Evolutionary conservation across 257 asterid species (phyloP), one percentile per base, ranked within the genome.

Genomic region (Knoxia roxburghii): DNA sequence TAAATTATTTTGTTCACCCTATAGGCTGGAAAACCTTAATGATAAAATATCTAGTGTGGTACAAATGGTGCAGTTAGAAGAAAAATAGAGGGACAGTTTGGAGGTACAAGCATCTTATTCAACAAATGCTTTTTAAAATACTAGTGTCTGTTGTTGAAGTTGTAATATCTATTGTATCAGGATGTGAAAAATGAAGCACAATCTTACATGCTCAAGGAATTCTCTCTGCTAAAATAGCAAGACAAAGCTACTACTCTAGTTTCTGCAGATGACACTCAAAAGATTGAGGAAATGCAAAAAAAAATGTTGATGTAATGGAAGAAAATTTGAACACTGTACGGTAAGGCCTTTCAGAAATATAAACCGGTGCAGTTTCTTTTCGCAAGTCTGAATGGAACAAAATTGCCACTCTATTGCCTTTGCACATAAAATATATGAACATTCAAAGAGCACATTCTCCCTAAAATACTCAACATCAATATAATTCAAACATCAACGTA

Each of bases 41-140:
- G 96, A 88, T 64, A 90, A 75, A 75, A 84, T 96, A 68, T 76
- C 96, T 67, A 89, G 96, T 58, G 97, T 90, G 63, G 97, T 93
- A 76, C 97, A 93, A 80, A 85, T 93, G 95, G 95, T 93, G 46
- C 88, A 93, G 89, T 78, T 90, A 71, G 96, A 96, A 46, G 97
- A 93, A 77, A 93, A 93, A 85, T 97, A 93, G 81, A 85, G 95
- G 78, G 93, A 93, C 68, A 84, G 85, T 84, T 75, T 93, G 74
- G 99, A 93, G 97, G 99, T 90, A 72, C 65, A 73, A 50, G 56
- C 61, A 63, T 61, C 40, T 53, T 11, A 51, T 20, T 14, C 53
- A 20, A 15, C 64, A 71, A 40, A 45, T 56, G 20, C 71, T 61
- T 59, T 61, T 77, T 72, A 23, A 23, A 10, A 26, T 32, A 49